A percentile compares a stretch with the other conserved stretches of the same genome.
Evolutionary conservation across 1,284 basidiomycete species (phyloP).

Genomic region (Cryptococcus sp.): DNA sequence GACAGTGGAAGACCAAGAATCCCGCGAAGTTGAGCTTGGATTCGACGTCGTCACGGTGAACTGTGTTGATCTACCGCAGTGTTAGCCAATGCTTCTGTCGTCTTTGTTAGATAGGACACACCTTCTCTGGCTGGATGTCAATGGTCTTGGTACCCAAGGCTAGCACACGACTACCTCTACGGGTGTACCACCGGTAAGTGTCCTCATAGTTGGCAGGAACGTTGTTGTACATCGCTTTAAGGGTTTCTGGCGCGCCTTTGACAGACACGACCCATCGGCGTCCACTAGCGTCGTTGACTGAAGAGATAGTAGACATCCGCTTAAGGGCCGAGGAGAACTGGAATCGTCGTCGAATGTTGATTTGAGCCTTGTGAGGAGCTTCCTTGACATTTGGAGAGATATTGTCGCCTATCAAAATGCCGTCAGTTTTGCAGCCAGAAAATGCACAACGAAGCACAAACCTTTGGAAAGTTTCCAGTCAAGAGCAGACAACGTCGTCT

Average conservation of each 20-base stretch:
- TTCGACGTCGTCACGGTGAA: conserved; percentile 77
- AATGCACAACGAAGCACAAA: conserved; percentile 35
- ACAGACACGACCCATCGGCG: conserved; percentile 61
- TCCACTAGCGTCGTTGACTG: conserved; percentile 56
- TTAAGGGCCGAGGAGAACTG: conserved; percentile 95
- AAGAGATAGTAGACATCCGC: conserved; percentile 88
- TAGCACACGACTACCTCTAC: conserved; percentile 85
- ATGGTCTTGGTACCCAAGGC: conserved; percentile 84
- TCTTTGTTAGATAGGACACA: conserved; percentile 35
- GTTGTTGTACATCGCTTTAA: conserved; percentile 75
- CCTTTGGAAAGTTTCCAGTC: conserved; percentile 85
- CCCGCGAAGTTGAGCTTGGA: conserved; percentile 75
- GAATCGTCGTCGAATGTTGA: conserved; percentile 83
- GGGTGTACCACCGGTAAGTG: conserved; percentile 89
- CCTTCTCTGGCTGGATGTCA: conserved; percentile 69
- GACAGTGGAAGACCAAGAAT: conserved; percentile 95
- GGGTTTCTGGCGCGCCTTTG: conserved; percentile 93
- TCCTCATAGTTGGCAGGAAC: conserved; percentile 83
- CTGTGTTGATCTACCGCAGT: conserved; percentile 70
- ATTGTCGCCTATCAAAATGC: conserved; percentile 59
- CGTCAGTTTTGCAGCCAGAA: not conserved
- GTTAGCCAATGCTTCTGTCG: not conserved
- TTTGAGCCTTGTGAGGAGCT: conserved; percentile 62
- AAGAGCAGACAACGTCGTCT: conserved; percentile 88
- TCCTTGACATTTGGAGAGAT: conserved; percentile 63